These are phyloP conservation scores for Histomonas meleagridis DNA, from an alignment of 208 protist species.

Conservation along the genomic window DNA sequence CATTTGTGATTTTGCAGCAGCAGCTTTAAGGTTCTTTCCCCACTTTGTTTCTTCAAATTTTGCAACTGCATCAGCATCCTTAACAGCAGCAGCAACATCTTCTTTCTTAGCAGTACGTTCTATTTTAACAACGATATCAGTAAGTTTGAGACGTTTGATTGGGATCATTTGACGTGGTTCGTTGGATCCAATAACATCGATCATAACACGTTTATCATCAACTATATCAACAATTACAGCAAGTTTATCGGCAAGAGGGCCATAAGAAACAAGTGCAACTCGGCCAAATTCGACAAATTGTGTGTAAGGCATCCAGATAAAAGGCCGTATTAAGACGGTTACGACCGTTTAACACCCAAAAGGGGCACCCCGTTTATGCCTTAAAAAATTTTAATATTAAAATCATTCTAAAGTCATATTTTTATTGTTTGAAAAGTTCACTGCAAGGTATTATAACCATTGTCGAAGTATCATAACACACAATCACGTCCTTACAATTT, in stretches of 20 bases:
- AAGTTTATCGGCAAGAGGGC: constrained; percentile 41
- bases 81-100: background rate
- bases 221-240: constrained; percentile 42
- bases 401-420: no score
- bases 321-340: no score
- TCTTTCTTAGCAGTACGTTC: background rate
- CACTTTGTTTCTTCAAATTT: background rate
- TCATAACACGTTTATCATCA: constrained; percentile 32
- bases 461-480: no score
- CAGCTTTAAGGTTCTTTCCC: background rate
- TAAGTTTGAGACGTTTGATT: background rate
- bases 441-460: no score
- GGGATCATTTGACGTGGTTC: background rate
- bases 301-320: background rate
- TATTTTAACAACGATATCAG: background rate
- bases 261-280: constrained; percentile 43
- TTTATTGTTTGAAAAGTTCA: no score
- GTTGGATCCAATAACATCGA: background rate
- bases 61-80: background rate
- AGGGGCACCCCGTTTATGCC: no score
- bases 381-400: no score
- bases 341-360: no score
- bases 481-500: no score
- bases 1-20: background rate
- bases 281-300: constrained; percentile 46